These are phyloP conservation scores for Aurantiochytrium sp. DNA, from an alignment of 108 stramenopile genomes.

Conservation along the genomic window DNA sequence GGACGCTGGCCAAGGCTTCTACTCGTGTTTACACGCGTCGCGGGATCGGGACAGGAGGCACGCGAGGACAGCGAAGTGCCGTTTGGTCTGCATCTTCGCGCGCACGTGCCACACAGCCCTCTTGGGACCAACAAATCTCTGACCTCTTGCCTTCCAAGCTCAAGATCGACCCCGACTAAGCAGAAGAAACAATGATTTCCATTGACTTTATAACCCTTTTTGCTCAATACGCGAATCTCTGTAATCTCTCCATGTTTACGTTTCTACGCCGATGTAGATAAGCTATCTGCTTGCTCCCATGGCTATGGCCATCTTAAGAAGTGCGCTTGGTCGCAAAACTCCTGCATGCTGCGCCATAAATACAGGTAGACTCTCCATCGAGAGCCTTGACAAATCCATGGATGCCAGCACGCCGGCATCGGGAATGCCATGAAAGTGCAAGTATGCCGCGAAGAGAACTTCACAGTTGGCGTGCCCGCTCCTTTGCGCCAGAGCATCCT, in stretches of 20 bases:
- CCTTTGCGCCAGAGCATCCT: no score
- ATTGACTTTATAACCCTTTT: no score
- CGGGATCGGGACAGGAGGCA: not conserved
- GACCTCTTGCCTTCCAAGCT: not conserved
- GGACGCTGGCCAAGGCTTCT: not conserved
- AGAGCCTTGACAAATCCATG: not conserved
- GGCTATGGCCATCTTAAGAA: not conserved
- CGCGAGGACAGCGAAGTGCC: not conserved
- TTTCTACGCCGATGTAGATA: not conserved
- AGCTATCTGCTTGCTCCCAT: not conserved
- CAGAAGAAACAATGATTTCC: not conserved
- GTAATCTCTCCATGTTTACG: no score
- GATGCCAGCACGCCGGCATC: not conserved
- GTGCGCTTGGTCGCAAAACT: not conserved
- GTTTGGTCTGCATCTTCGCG: not conserved
- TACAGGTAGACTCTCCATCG: not conserved
- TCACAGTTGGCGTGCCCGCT: not conserved
- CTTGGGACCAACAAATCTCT: not conserved
- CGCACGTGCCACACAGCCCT: not conserved
- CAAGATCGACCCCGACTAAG: not conserved
- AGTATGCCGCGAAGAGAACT: not conserved
- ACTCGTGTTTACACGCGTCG: not conserved
- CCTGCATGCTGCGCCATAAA: not conserved
- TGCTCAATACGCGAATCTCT: no score
- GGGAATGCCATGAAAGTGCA: not conserved